Evolutionary conservation across 768 basidiomycete species (phyloP).

Genomic region (Nidula microcarpa): DNA sequence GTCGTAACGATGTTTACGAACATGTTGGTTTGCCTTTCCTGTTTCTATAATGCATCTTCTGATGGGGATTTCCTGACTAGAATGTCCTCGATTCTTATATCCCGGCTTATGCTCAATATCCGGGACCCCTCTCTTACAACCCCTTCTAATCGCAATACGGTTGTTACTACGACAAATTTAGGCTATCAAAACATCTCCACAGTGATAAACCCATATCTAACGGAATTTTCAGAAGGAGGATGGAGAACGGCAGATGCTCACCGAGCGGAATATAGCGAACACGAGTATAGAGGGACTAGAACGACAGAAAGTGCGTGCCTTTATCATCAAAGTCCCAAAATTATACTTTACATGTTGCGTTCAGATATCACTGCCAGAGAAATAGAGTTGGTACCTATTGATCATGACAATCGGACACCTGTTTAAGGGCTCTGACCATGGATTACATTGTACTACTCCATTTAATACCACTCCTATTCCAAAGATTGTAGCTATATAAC

Average conservation of each 20-base stretch:
- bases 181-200: slow-evolving; percentile 1
- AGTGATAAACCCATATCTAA: slow-evolving; percentile 3
- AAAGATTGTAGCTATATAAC: too few species aligned
- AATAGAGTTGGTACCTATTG: too few species aligned
- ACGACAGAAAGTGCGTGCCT: neutral
- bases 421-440: too few species aligned
- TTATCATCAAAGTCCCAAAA: too few species aligned
- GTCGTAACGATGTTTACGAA: slow-evolving; percentile 30
- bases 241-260: neutral
- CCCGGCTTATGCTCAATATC: slow-evolving; percentile 37
- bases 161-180: neutral
- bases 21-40: slow-evolving; percentile 17
- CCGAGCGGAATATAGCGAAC: neutral
- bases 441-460: too few species aligned
- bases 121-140: slow-evolving; percentile 25
- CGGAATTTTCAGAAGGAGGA: neutral
- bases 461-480: too few species aligned
- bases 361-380: too few species aligned
- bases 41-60: neutral
- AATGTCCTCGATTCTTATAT: slow-evolving; percentile 33
- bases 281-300: neutral
- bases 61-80: slow-evolving; percentile 10
- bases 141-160: neutral
- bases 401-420: too few species aligned
- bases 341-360: too few species aligned